phyloP scores from a whole-genome alignment of 495 filamentous ascomycete genomes.

The Aspergillus funiculosus region DNA sequence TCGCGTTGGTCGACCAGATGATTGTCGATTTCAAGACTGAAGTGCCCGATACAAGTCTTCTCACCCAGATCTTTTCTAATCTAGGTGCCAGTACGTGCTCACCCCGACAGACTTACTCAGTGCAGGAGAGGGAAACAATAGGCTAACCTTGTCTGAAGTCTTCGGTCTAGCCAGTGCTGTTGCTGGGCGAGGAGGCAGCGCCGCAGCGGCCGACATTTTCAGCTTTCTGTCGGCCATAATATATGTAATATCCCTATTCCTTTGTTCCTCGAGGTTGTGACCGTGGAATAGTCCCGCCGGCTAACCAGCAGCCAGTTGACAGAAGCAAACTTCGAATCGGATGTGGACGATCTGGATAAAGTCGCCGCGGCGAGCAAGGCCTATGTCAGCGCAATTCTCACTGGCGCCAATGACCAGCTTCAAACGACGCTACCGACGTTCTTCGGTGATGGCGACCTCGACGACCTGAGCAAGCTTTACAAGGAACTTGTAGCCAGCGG shows the following conservation, averaged over 20 bases:
- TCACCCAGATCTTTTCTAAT: neutral
- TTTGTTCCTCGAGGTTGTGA: neutral
- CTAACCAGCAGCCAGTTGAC: neutral
- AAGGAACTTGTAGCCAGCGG: neutral
- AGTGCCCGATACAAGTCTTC: neutral
- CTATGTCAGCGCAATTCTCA: neutral
- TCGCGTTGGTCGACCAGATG: neutral
- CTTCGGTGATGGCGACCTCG: neutral
- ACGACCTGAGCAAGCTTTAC: neutral
- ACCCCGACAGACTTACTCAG: neutral
- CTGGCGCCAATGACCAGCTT: neutral
- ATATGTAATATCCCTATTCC: neutral
- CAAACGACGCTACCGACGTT: neutral
- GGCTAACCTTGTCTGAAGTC: neutral
- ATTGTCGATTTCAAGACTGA: constrained; percentile 1
- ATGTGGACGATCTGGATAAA: neutral
- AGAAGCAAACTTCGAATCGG: neutral
- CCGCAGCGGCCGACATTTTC: neutral
- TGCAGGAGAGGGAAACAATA: neutral
- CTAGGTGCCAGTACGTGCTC: neutral
- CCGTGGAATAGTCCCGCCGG: no score
- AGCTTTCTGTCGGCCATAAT: neutral
- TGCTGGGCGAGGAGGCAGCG: neutral
- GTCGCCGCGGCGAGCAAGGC: neutral
- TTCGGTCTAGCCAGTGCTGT: neutral